Evolutionary conservation across 495 filamentous ascomycete species (phyloP).

Genomic region (Alectoria sarmentosa): DNA sequence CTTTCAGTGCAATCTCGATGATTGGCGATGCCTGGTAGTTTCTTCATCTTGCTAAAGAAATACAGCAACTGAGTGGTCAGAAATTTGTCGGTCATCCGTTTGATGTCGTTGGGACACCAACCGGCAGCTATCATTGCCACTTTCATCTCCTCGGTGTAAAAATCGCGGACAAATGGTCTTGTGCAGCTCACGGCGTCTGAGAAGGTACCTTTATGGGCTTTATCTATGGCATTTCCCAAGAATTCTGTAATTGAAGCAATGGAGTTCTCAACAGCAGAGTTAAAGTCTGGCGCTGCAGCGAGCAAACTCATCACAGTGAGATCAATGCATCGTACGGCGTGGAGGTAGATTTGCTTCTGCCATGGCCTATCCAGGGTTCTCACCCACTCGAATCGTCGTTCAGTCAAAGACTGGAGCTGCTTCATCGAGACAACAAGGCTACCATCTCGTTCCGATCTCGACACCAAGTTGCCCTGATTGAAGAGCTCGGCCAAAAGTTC

Average conservation of each 20-base stretch:
- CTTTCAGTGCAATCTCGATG: background rate
- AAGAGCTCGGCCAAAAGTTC: slow-evolving; percentile 8
- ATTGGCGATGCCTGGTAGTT: background rate
- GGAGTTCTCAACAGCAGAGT: background rate
- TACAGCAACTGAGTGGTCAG: background rate
- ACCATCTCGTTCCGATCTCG: background rate
- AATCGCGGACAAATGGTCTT: background rate
- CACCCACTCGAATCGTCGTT: background rate
- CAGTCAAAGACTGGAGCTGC: background rate
- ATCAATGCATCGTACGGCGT: background rate
- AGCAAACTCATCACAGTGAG: background rate
- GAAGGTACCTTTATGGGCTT: background rate
- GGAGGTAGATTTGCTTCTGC: background rate
- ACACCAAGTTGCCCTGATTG: background rate
- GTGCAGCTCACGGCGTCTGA: background rate
- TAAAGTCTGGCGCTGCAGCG: background rate
- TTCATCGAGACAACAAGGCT: background rate
- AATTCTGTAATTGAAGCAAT: slow-evolving; percentile 8
- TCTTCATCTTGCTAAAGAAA: slow-evolving; percentile 10
- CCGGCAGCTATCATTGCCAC: background rate
- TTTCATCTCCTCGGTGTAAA: background rate
- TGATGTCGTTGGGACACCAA: slow-evolving; percentile 8
- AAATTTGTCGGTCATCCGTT: background rate
- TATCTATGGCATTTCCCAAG: background rate
- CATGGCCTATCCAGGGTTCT: background rate